Evolutionary conservation across 331 rosid species (phyloP).

Genomic region (Phaseolus coccineus): DNA sequence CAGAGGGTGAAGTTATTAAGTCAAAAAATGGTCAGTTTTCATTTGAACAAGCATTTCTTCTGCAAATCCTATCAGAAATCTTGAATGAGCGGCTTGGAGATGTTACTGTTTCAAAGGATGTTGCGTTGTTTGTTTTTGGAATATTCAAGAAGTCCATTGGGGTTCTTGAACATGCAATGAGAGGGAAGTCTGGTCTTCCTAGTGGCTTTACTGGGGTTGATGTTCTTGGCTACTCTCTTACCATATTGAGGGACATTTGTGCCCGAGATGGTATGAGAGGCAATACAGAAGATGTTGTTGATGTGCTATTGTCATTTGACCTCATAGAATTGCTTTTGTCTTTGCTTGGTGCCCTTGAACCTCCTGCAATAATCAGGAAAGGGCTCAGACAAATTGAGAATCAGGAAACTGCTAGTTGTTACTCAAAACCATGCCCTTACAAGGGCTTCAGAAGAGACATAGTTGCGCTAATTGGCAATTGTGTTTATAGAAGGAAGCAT

Average conservation of each 20-base stretch:
- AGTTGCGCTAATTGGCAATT: conserved; percentile 76
- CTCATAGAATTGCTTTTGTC: conserved; percentile 61
- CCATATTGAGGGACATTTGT: conserved; percentile 75
- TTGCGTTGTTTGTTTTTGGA: conserved; percentile 58
- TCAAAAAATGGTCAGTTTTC: conserved; percentile 42
- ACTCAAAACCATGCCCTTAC: conserved; percentile 68
- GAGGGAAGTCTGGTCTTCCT: conserved; percentile 65
- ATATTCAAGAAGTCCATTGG: conserved; percentile 62
- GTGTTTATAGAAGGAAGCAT: conserved; percentile 63
- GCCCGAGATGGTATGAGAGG: conserved; percentile 53
- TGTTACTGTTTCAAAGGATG: conserved; percentile 51
- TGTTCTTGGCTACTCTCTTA: conserved; percentile 74
- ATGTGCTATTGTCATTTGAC: conserved; percentile 59
- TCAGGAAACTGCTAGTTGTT: conserved; percentile 39
- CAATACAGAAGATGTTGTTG: conserved; percentile 47
- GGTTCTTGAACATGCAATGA: conserved; percentile 43
- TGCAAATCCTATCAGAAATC: conserved; percentile 61
- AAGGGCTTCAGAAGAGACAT: conserved; percentile 85
- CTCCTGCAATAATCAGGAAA: conserved; percentile 65
- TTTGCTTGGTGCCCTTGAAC: conserved; percentile 73
- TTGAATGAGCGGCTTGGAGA: conserved; percentile 62
- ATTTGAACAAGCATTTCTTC: conserved; percentile 66
- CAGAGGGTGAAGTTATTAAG: conserved; percentile 39
- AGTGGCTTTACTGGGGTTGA: conserved; percentile 59
- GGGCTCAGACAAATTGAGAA: conserved; percentile 56